phyloP scores from a whole-genome alignment of 345 rosid genomes.

The Eucalyptus curtisii region DNA sequence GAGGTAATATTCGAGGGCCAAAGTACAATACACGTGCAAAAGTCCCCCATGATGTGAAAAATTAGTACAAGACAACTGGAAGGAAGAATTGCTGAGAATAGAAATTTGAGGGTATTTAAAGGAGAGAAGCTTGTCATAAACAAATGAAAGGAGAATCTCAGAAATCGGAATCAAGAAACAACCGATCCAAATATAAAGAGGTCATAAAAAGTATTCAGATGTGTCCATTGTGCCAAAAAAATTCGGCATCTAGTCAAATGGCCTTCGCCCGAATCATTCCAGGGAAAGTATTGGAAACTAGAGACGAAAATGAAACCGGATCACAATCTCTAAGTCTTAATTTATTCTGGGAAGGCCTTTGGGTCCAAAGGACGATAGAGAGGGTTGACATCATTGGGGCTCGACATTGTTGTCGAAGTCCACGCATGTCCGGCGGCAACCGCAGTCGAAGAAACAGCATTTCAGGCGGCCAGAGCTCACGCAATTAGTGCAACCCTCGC shows the following conservation, averaged over 20 bases:
- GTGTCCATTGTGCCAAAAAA: not conserved
- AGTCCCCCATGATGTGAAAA: not conserved
- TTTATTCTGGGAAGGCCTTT: not conserved
- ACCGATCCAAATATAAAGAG: not conserved
- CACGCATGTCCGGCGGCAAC: conserved; percentile 9
- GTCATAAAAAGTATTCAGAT: not conserved
- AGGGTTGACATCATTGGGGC: not conserved
- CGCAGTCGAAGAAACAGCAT: conserved; percentile 29
- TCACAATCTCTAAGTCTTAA: not conserved
- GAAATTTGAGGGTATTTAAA: not conserved
- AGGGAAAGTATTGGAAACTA: not conserved
- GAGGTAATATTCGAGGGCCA: not conserved
- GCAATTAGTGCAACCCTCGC: conserved; percentile 14
- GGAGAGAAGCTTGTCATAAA: not conserved
- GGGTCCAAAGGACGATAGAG: not conserved
- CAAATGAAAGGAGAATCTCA: not conserved
- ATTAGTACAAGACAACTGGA: not conserved
- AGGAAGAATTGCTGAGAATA: not conserved
- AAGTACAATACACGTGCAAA: not conserved
- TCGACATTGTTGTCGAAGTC: conserved; percentile 18
- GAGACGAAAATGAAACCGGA: not conserved
- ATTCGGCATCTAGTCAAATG: not conserved
- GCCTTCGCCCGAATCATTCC: not conserved
- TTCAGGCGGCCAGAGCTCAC: conserved; percentile 29
- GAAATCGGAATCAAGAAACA: not conserved